These are phyloP conservation scores for Pythium rhizo-oryzae DNA, from an alignment of 352 stramenopile genomes.

Conservation along the genomic window DNA sequence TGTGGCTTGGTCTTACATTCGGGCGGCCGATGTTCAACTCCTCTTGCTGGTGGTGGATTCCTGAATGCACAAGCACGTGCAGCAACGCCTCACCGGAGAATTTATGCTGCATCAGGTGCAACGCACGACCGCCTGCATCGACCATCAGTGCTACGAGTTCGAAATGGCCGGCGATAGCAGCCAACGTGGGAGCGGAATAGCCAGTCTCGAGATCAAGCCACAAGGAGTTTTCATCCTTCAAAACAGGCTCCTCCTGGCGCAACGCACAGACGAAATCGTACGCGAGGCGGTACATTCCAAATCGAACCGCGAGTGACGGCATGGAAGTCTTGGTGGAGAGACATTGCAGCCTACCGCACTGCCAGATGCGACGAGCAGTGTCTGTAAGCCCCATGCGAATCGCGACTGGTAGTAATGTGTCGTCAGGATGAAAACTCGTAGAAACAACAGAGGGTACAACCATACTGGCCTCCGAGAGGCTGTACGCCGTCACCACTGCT, in stretches of 20 bases:
- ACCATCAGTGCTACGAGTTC: slow-evolving; percentile 63
- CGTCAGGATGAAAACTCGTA: slow-evolving; percentile 20
- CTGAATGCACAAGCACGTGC: slow-evolving; percentile 4
- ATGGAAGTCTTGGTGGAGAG: not conserved
- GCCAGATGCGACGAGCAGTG: slow-evolving; percentile 4
- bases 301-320: slow-evolving; percentile 54
- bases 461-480: slow-evolving; percentile 11
- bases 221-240: not conserved
- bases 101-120: not conserved
- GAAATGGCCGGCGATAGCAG: slow-evolving; percentile 57
- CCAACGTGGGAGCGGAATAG: slow-evolving; percentile 44
- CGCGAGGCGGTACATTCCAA: slow-evolving; percentile 61
- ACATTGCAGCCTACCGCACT: not conserved
- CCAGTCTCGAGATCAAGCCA: slow-evolving; percentile 63
- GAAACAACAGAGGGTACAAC: slow-evolving; percentile 13
- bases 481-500: not conserved
- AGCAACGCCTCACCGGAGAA: slow-evolving; percentile 7
- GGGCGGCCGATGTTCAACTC: not conserved
- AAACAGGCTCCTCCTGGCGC: not conserved
- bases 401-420: not conserved
- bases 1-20: not conserved
- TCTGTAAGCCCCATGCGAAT: slow-evolving; percentile 10
- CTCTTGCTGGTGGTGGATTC: not conserved
- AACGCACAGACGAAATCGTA: slow-evolving; percentile 20
- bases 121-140: slow-evolving; percentile 24